A percentile compares a stretch with the other conserved stretches of the same genome.
Evolutionary conservation across 2,329 filamentous ascomycete species (phyloP).

Genomic region (Nannizziopsis barbatae): DNA sequence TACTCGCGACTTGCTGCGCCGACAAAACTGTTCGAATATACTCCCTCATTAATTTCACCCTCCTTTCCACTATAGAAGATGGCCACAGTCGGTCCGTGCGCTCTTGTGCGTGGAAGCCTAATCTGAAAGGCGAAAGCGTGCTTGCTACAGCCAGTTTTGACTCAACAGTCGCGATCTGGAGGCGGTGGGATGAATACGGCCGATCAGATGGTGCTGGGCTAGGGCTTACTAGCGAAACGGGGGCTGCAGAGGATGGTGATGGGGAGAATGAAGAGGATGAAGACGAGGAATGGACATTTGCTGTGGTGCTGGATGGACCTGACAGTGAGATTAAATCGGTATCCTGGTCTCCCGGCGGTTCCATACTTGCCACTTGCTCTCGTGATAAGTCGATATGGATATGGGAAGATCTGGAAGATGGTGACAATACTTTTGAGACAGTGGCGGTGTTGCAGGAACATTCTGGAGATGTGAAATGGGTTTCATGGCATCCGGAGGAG

Average conservation of each 20-base stretch:
- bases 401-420: constrained; percentile 82
- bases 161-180: constrained; percentile 77
- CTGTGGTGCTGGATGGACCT: constrained; percentile 84
- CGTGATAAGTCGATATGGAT: constrained; percentile 96
- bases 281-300: constrained; percentile 82
- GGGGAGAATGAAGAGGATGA: constrained; percentile 44
- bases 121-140: constrained; percentile 54
- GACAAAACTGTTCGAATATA: constrained; percentile 82
- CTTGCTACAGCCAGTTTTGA: constrained; percentile 92
- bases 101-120: constrained; percentile 74
- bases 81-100: constrained; percentile 89
- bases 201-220: constrained; percentile 19
- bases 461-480: constrained; percentile 86
- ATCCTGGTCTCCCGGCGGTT: constrained; percentile 53
- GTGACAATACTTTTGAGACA: constrained; percentile 93
- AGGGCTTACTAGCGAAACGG: constrained; percentile 20
- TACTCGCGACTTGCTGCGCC: constrained; percentile 78
- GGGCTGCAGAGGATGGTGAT: constrained; percentile 31
- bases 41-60: constrained; percentile 67
- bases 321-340: constrained; percentile 90
- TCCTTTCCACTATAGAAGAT: constrained; percentile 68
- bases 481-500: constrained; percentile 74
- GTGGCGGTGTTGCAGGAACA: constrained; percentile 91
- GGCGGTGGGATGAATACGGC: constrained; percentile 45
- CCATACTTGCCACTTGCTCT: constrained; percentile 74